Percentiles rank a stretch among this genome's conserved stretches.
phyloP scores from a whole-genome alignment of 768 basidiomycete genomes.

The Leccinum barrowsii region DNA sequence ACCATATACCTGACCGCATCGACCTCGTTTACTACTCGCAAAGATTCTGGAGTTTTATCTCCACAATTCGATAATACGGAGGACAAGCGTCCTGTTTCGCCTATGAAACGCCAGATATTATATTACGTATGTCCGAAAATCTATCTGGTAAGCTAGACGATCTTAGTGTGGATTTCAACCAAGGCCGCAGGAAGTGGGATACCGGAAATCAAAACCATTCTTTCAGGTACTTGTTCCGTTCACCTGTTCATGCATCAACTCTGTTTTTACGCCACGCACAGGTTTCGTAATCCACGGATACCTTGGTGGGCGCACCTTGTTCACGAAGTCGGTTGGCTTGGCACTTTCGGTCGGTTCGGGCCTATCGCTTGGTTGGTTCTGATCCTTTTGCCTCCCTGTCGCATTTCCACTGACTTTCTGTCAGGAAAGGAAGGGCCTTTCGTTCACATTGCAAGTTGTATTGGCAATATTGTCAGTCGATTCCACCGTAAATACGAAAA shows the following conservation, averaged over 20 bases:
- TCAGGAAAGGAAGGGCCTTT: conserved; percentile 72
- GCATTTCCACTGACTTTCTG: conserved; percentile 1
- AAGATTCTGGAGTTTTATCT: conserved; percentile 75
- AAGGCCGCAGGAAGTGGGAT: conserved; percentile 95
- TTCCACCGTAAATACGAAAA: conserved; percentile 87
- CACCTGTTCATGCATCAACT: conserved; percentile 10
- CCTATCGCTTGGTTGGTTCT: conserved; percentile 63
- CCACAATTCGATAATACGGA: conserved; percentile 41
- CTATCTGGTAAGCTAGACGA: neutral
- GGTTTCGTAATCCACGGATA: conserved; percentile 98
- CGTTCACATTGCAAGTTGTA: conserved; percentile 89
- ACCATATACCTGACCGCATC: conserved; percentile 88
- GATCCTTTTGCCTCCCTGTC: conserved; percentile 4
- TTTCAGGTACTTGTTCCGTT: conserved; percentile 53
- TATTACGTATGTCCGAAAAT: conserved; percentile 67
- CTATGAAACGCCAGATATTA: conserved; percentile 60
- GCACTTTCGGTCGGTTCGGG: conserved; percentile 92
- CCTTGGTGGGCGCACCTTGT: conserved; percentile 83
- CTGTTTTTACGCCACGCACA: conserved; percentile 18
- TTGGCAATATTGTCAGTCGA: conserved; percentile 91
- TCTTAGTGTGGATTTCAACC: conserved; percentile 17
- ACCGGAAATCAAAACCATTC: conserved; percentile 93
- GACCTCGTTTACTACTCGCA: conserved; percentile 81
- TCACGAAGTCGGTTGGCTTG: conserved; percentile 87
- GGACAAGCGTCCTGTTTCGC: conserved; percentile 21